Evolutionary conservation across 2,329 filamentous ascomycete species (phyloP).

Genomic region (Plenodomus lindquistii): DNA sequence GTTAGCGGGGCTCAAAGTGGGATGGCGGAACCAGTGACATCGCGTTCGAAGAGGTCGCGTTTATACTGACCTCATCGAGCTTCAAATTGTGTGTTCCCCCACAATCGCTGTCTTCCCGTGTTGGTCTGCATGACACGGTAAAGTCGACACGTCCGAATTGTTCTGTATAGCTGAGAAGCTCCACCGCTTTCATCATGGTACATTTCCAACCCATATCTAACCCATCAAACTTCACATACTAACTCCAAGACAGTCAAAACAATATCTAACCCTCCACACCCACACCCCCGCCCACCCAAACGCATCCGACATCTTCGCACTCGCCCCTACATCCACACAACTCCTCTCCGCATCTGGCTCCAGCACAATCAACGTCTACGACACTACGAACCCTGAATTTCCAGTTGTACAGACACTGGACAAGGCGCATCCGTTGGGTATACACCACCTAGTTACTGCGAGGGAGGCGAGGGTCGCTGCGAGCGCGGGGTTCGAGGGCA

Average conservation of each 20-base stretch:
- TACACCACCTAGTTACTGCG: conserved; percentile 81
- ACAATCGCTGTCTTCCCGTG: background rate
- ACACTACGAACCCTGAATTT: conserved; percentile 70
- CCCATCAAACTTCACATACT: conserved; percentile 2
- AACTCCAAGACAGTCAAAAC: conserved; percentile 74
- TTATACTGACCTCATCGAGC: conserved; percentile 32
- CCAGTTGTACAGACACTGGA: conserved; percentile 78
- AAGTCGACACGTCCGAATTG: background rate
- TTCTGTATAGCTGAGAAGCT: conserved; percentile 1
- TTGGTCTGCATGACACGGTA: conserved; percentile 1
- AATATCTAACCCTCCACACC: conserved; percentile 93
- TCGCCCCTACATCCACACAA: conserved; percentile 73
- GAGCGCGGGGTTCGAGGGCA: conserved; percentile 86
- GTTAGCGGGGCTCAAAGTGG: conserved; percentile 25
- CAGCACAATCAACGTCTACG: conserved; percentile 71
- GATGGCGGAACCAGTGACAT: conserved; percentile 29
- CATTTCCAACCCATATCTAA: background rate
- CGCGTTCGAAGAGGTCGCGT: conserved; percentile 32
- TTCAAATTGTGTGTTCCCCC: conserved; percentile 3
- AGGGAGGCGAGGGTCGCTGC: conserved; percentile 65
- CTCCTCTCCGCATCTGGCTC: conserved; percentile 84
- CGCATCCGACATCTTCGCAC: conserved; percentile 75
- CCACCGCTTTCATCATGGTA: conserved; percentile 6
- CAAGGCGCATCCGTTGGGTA: conserved; percentile 82
- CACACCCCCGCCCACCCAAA: conserved; percentile 79